phyloP scores from a whole-genome alignment of 331 rosid genomes.

The Quercus phellos region DNA sequence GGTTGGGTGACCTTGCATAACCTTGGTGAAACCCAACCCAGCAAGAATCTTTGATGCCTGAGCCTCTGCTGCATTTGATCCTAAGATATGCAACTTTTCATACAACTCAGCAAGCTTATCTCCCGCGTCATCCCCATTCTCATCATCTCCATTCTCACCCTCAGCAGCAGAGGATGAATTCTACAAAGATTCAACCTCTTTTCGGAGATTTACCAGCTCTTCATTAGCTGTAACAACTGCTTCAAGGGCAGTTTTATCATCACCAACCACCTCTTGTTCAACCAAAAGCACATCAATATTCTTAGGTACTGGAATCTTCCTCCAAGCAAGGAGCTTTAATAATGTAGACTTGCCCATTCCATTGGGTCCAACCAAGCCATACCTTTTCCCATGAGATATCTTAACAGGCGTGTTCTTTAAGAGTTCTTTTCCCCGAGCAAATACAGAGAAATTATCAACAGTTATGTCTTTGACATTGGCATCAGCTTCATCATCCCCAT shows the following conservation, averaged over 20 bases:
- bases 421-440: slow-evolving; percentile 74
- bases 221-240: slow-evolving; percentile 89
- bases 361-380: slow-evolving; percentile 75
- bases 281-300: slow-evolving; percentile 91
- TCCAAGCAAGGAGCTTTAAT: slow-evolving; percentile 82
- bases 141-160: slow-evolving; percentile 33
- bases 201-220: slow-evolving; percentile 65
- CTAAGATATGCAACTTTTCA: slow-evolving; percentile 61
- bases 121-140: slow-evolving; percentile 20
- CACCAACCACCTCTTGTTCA: slow-evolving; percentile 92
- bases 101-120: slow-evolving; percentile 77
- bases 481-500: slow-evolving; percentile 61
- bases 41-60: slow-evolving; percentile 92
- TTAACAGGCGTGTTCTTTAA: slow-evolving; percentile 61
- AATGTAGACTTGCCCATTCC: slow-evolving; percentile 89
- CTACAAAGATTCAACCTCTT: slow-evolving; percentile 67
- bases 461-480: slow-evolving; percentile 76
- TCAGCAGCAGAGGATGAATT: slow-evolving; percentile 36
- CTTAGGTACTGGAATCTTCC: slow-evolving; percentile 86
- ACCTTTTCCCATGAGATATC: slow-evolving; percentile 75
- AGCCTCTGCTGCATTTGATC: slow-evolving; percentile 79
- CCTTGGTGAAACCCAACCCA: slow-evolving; percentile 83
- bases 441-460: slow-evolving; percentile 60
- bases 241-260: slow-evolving; percentile 70
- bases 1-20: slow-evolving; percentile 78